These are phyloP conservation scores for Trifolium dubium DNA, from an alignment of 306 rosid genomes.

Conservation along the genomic window DNA sequence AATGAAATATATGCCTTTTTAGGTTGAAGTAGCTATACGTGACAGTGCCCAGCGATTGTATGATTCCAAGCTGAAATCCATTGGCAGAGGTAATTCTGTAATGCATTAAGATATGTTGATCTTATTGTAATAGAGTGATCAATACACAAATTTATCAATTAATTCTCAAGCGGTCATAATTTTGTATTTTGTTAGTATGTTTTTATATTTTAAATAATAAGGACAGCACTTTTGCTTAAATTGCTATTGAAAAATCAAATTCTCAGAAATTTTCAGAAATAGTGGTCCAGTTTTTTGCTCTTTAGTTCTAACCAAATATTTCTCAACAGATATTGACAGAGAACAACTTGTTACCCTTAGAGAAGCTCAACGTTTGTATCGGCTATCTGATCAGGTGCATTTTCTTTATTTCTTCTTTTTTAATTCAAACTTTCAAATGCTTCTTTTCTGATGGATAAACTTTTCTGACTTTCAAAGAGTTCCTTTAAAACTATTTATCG, in stretches of 20 bases:
- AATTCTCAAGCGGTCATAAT: background rate
- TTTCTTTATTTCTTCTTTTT: slow-evolving; percentile 36
- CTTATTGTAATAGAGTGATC: background rate
- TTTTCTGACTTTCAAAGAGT: background rate
- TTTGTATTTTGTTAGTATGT: background rate
- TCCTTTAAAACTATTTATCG: slow-evolving; percentile 28
- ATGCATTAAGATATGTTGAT: background rate
- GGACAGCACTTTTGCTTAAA: background rate
- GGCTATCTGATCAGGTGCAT: slow-evolving; percentile 83
- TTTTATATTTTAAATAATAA: slow-evolving; percentile 14
- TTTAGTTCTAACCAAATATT: slow-evolving; percentile 36
- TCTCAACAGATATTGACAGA: slow-evolving; percentile 61
- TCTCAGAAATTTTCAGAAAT: background rate
- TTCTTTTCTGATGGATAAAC: slow-evolving; percentile 31
- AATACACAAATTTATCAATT: slow-evolving; percentile 8
- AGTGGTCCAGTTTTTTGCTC: slow-evolving; percentile 1
- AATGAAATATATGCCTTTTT: slow-evolving; percentile 31
- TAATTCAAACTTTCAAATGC: background rate
- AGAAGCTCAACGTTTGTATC: slow-evolving; percentile 66
- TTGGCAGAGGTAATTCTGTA: slow-evolving; percentile 72
- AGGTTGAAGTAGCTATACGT: slow-evolving; percentile 93
- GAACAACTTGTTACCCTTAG: slow-evolving; percentile 76
- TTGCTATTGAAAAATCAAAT: background rate
- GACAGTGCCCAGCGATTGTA: slow-evolving; percentile 90
- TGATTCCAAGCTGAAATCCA: slow-evolving; percentile 74